Conservation (phyloP, 306 rosid genomes). For the Acacia crassicarpa region DNA sequence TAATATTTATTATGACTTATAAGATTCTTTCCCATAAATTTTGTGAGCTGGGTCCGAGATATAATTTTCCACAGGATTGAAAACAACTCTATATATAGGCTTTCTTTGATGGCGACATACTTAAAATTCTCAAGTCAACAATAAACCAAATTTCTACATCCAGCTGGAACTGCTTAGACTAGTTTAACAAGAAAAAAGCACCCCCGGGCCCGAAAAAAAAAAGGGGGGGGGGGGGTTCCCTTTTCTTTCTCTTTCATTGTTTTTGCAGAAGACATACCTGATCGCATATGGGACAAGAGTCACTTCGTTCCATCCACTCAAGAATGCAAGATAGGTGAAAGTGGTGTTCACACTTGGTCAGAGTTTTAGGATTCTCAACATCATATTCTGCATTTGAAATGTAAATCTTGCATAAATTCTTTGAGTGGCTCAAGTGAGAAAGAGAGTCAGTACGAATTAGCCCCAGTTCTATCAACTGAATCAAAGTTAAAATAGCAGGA, state of each 20-base stretch:
- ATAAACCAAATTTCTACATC: background rate
- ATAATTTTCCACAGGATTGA: background rate
- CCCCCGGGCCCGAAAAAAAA: background rate
- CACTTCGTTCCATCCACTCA: slow-evolving; percentile 88
- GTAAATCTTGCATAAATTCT: background rate
- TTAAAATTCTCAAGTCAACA: background rate
- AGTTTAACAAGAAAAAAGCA: background rate
- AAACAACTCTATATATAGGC: background rate
- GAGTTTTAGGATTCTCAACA: slow-evolving; percentile 57
- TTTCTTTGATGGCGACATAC: background rate
- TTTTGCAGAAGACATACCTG: slow-evolving; percentile 41
- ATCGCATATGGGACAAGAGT: slow-evolving; percentile 75
- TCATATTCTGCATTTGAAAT: slow-evolving; percentile 56
- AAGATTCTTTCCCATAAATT: background rate
- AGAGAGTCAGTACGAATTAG: background rate
- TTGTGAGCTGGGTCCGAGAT: background rate
- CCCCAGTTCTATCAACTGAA: background rate
- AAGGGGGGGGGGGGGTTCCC: no score
- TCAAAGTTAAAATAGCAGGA: slow-evolving; percentile 1
- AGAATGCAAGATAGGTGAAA: slow-evolving; percentile 82
- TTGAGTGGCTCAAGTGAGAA: background rate
- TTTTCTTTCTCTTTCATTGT: background rate
- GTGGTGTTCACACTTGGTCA: slow-evolving; percentile 68
- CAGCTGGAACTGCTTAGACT: background rate
- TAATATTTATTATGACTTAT: background rate